These are phyloP conservation scores for Rhodocollybia butyracea DNA, from an alignment of 768 basidiomycete genomes.

Conservation along the genomic window DNA sequence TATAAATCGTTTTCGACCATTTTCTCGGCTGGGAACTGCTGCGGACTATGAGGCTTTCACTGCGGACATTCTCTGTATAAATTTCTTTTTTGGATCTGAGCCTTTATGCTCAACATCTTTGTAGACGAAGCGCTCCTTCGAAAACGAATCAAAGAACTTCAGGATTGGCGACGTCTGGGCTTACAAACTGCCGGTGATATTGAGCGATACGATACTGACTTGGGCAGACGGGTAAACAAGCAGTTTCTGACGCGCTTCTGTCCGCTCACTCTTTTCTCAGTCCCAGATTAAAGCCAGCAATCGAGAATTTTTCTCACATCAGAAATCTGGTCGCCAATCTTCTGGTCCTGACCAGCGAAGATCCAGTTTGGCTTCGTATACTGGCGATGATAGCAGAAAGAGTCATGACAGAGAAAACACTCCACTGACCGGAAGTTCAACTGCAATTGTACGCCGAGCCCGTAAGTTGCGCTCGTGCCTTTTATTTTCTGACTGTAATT, in stretches of 20 bases:
- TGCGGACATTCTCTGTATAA: slow-evolving; percentile 88
- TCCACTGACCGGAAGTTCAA: slow-evolving; percentile 39
- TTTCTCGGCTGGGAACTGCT: slow-evolving; percentile 85
- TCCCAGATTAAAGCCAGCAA: slow-evolving; percentile 59
- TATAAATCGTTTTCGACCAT: slow-evolving; percentile 83
- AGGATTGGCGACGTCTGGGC: slow-evolving; percentile 85
- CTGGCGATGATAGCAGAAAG: slow-evolving; percentile 45
- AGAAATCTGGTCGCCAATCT: slow-evolving; percentile 51
- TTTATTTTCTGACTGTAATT: not conserved
- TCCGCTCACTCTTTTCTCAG: slow-evolving; percentile 28
- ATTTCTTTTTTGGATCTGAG: not conserved
- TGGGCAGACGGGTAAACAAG: slow-evolving; percentile 63
- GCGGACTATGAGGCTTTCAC: slow-evolving; percentile 89
- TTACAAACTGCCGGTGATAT: slow-evolving; percentile 84
- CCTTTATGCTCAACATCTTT: not conserved
- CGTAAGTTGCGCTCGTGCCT: not conserved
- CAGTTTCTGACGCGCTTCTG: not conserved
- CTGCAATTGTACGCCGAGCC: slow-evolving; percentile 32
- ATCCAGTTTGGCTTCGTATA: slow-evolving; percentile 33
- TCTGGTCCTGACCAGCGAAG: slow-evolving; percentile 53
- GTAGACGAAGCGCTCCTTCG: slow-evolving; percentile 85
- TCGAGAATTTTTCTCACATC: slow-evolving; percentile 55
- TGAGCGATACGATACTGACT: slow-evolving; percentile 81
- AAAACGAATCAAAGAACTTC: slow-evolving; percentile 87
- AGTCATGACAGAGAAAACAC: slow-evolving; percentile 62